phyloP scores from a whole-genome alignment of 768 basidiomycete species.

The Lactarius akahatsu region DNA sequence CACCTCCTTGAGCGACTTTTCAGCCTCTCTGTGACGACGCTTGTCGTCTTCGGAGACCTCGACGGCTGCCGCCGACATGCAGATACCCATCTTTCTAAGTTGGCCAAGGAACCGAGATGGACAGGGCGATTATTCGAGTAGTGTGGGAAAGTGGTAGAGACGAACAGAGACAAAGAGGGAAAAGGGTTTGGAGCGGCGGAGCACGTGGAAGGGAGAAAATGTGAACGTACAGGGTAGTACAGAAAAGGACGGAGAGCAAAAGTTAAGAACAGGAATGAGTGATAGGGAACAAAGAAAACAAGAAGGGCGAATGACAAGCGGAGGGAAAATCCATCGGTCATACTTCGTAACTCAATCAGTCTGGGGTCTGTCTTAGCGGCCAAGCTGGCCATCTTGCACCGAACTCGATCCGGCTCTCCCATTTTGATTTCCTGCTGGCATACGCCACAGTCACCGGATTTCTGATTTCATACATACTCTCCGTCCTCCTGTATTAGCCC shows the following conservation, averaged over 20 bases:
- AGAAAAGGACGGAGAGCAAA: slow-evolving; percentile 1
- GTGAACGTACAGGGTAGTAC: slow-evolving; percentile 6
- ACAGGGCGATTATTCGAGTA: slow-evolving; percentile 4
- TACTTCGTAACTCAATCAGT: background rate
- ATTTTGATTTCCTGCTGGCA: background rate
- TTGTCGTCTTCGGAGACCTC: slow-evolving; percentile 72
- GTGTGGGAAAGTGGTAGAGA: slow-evolving; percentile 7
- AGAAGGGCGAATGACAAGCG: slow-evolving; percentile 8
- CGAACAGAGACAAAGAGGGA: slow-evolving; percentile 5
- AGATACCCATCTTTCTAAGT: slow-evolving; percentile 25
- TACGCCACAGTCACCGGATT: too few relatives aligned
- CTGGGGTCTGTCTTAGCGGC: background rate
- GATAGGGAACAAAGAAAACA: slow-evolving; percentile 11
- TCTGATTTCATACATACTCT: too few relatives aligned
- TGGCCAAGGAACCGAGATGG: background rate
- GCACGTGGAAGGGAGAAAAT: background rate
- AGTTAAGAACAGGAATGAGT: slow-evolving; percentile 4
- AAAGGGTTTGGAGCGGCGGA: background rate
- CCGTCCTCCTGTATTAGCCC: background rate
- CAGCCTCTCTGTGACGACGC: slow-evolving; percentile 62
- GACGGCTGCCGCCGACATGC: slow-evolving; percentile 56
- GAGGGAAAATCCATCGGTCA: background rate
- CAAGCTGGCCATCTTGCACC: background rate
- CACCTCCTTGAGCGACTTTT: slow-evolving; percentile 77
- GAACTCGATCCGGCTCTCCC: too few relatives aligned